These are phyloP conservation scores for Termitomyces sp. DNA, from an alignment of 768 basidiomycete genomes.

Conservation along the genomic window DNA sequence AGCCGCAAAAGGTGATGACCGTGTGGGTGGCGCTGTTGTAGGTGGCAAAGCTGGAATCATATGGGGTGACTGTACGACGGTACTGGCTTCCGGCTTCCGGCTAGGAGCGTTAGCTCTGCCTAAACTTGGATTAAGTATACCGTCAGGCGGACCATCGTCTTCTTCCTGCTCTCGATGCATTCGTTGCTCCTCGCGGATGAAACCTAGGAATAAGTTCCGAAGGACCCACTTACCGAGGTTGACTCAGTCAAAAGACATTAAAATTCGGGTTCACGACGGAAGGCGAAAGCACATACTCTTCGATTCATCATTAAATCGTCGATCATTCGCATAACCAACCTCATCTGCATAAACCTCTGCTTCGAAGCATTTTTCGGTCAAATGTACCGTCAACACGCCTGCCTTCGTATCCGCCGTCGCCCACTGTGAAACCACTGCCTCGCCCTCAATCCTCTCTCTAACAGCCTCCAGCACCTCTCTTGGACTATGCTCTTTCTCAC, in stretches of 20 bases:
- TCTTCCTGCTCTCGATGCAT: constrained; percentile 33
- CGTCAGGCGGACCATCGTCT: constrained; percentile 23
- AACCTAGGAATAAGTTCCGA: constrained; percentile 79
- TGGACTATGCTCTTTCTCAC: constrained; percentile 59
- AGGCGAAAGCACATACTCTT: constrained; percentile 55
- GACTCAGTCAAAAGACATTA: constrained; percentile 44
- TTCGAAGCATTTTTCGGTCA: constrained; percentile 89
- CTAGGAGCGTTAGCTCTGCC: constrained; percentile 14
- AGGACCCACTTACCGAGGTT: constrained; percentile 93
- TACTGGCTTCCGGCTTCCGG: constrained; percentile 27
- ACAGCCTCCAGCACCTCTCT: constrained; percentile 86
- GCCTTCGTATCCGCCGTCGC: constrained; percentile 86
- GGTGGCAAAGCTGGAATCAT: constrained; percentile 69
- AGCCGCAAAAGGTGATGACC: constrained; percentile 55
- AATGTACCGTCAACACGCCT: constrained; percentile 83
- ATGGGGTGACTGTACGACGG: constrained; percentile 60
- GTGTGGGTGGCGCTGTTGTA: constrained; percentile 37
- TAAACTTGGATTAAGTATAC: constrained; percentile 19
- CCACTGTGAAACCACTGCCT: constrained; percentile 85
- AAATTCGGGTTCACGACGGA: constrained; percentile 3
- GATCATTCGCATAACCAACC: constrained; percentile 63
- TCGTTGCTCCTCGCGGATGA: constrained; percentile 70
- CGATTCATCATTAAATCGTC: constrained; percentile 71
- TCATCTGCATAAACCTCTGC: constrained; percentile 96
- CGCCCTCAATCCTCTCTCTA: constrained; percentile 90